Base-by-base conservation (phyloP, 2,329 filamentous ascomycete species). In the Davidsoniella australis region DNA sequence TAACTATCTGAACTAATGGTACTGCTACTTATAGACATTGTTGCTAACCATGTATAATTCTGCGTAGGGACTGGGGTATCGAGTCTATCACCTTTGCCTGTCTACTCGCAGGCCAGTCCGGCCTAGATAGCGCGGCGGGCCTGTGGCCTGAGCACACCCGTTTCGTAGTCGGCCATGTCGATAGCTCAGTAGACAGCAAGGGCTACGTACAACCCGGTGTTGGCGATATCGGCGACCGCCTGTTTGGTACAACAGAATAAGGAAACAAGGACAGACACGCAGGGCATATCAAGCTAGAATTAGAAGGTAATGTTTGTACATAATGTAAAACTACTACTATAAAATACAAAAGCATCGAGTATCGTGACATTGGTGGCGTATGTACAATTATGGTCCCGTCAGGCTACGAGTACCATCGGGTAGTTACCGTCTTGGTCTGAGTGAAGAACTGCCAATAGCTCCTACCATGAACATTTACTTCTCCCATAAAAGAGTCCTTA, bases 131-230 rank as follows among this genome's bases (percentile, higher is more conserved):
- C 50, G 88, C 85, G 2, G 86, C 85, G 0, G 68, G 64, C 8
- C 82, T 85, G 64, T 94, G 87, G 85, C 72, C 77, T 1, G 82
- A 83, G 57, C 79, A 74, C 1, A 79, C 83, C 0, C 75, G 88
- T 59, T 71, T 96, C 49, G 94, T 85, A 79, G 70, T 89, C 38
- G 89, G 85, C 0, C 86, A 77, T 1, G 71, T 94, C 17, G 89
- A 96, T 63, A 66, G 67, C 55, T 73, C 75, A 60, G 69, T 91
- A 48, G 85, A 87, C 55, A 69, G 73, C n/a, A 72, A 71, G 55
- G 88, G 89, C 7, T 94, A 95, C 87, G 80, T 95, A 55, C 83
- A 82, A 68, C 88, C 88, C 0, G 89, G 89, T 0, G 59, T 95
- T 55, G 89, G 88, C 1, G 89, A 95, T 65, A 80, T 95, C 51